These are phyloP conservation scores for Maudiozyma saulgeensis DNA, from an alignment of 805 yeast species.

Conservation along the genomic window DNA sequence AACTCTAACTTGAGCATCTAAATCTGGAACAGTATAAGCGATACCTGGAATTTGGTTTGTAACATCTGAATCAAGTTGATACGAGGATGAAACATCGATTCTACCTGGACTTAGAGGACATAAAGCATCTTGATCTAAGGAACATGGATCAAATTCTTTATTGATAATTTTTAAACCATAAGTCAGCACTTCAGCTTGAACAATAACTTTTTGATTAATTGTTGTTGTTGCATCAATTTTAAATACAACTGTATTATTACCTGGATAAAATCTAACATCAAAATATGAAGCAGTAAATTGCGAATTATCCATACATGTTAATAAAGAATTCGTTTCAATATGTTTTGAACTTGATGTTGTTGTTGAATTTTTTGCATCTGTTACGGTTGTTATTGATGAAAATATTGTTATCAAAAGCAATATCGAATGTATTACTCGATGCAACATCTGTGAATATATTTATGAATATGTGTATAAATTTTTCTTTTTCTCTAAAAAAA, in stretches of 20 bases:
- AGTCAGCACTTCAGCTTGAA: slow-evolving; percentile 56
- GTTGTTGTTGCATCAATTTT: slow-evolving; percentile 73
- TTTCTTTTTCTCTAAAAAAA: no score
- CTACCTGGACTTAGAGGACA: slow-evolving; percentile 90
- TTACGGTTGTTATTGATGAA: neutral
- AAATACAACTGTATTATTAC: slow-evolving; percentile 50
- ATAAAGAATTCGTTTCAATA: slow-evolving; percentile 53
- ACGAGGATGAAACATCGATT: slow-evolving; percentile 52
- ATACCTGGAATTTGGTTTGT: slow-evolving; percentile 59
- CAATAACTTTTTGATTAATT: slow-evolving; percentile 60
- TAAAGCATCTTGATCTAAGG: slow-evolving; percentile 41
- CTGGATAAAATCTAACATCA: slow-evolving; percentile 65
- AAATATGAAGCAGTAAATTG: slow-evolving; percentile 77
- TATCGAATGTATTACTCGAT: no score
- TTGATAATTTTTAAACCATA: slow-evolving; percentile 67
- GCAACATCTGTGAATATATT: no score
- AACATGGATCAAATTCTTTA: slow-evolving; percentile 54
- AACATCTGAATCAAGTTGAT: slow-evolving; percentile 34
- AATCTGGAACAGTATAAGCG: slow-evolving; percentile 85
- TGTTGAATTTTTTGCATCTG: slow-evolving; percentile 1
- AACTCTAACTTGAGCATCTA: slow-evolving; percentile 85
- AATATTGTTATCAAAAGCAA: no score
- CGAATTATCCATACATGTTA: slow-evolving; percentile 89
- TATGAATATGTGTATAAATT: no score
- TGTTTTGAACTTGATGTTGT: slow-evolving; percentile 6